Conservation (phyloP, 1,284 basidiomycete species). For the Trichosporon sp. region DNA sequence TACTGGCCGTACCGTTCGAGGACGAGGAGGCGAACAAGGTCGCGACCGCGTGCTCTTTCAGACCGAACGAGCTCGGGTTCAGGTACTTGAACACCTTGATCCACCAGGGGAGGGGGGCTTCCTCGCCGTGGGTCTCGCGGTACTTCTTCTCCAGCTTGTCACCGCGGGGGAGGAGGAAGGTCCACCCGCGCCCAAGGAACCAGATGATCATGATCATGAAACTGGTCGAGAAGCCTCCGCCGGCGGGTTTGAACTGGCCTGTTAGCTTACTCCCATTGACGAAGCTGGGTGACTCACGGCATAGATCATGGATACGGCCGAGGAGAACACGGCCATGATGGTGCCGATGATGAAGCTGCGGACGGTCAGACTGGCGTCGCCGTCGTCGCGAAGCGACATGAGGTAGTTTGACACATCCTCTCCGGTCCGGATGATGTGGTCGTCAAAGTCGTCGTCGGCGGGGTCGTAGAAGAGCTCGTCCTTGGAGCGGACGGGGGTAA, state of each 20-base stretch:
- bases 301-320: constrained; percentile 52
- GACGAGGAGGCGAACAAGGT: constrained; percentile 67
- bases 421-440: constrained; percentile 52
- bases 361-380: constrained; percentile 64
- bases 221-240: constrained; percentile 62
- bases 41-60: constrained; percentile 68
- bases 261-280: neutral
- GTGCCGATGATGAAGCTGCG: constrained; percentile 65
- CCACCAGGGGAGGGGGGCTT: constrained; percentile 20
- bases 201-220: constrained; percentile 67
- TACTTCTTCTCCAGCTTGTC: constrained; percentile 58
- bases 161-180: constrained; percentile 47
- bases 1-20: constrained; percentile 61
- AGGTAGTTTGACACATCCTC: constrained; percentile 65
- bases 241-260: constrained; percentile 65
- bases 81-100: constrained; percentile 58
- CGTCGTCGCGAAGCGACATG: constrained; percentile 67
- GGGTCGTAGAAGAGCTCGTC: constrained; percentile 2
- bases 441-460: constrained; percentile 1
- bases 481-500: neutral
- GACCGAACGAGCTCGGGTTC: constrained; percentile 64
- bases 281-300: constrained; percentile 21
- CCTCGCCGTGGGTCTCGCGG: constrained; percentile 56
- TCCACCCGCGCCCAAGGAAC: constrained; percentile 63
- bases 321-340: constrained; percentile 62